phyloP scores from a whole-genome alignment of 768 basidiomycete species.

The Fibroporia radiculosa region DNA sequence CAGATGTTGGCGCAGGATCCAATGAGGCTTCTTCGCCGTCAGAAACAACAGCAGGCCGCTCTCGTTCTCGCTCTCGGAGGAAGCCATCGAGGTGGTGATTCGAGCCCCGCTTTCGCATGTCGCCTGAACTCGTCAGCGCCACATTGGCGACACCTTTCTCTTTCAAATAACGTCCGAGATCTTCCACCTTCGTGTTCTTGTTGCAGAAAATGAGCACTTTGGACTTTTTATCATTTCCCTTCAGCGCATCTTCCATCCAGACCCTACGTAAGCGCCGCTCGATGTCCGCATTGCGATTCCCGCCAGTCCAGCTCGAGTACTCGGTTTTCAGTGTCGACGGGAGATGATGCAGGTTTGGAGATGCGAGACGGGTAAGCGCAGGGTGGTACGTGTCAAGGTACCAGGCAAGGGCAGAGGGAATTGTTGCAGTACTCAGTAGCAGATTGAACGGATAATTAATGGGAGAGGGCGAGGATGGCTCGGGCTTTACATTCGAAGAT shows the following conservation, averaged over 20 bases:
- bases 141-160: constrained; percentile 55
- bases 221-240: constrained; percentile 24
- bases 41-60: background rate
- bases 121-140: constrained; percentile 57
- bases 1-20: background rate
- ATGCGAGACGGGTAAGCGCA: constrained; percentile 60
- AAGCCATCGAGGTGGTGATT: constrained; percentile 78
- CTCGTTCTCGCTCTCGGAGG: constrained; percentile 29
- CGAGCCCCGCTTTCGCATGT: constrained; percentile 52
- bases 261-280: constrained; percentile 64
- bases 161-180: constrained; percentile 49
- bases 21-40: background rate
- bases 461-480: constrained; percentile 15
- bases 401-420: constrained; percentile 64
- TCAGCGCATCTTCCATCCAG: constrained; percentile 56
- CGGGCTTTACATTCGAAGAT: background rate
- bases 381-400: constrained; percentile 64
- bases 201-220: constrained; percentile 85
- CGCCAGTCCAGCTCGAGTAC: constrained; percentile 69
- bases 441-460: constrained; percentile 71
- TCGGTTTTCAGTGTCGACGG: constrained; percentile 65
- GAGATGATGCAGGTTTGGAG: constrained; percentile 72
- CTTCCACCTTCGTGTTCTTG: constrained; percentile 57
- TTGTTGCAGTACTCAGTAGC: constrained; percentile 78
- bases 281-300: constrained; percentile 76